Evolutionary conservation across 2,329 filamentous ascomycete species (phyloP).

Genomic region (Claviceps pazoutovae): DNA sequence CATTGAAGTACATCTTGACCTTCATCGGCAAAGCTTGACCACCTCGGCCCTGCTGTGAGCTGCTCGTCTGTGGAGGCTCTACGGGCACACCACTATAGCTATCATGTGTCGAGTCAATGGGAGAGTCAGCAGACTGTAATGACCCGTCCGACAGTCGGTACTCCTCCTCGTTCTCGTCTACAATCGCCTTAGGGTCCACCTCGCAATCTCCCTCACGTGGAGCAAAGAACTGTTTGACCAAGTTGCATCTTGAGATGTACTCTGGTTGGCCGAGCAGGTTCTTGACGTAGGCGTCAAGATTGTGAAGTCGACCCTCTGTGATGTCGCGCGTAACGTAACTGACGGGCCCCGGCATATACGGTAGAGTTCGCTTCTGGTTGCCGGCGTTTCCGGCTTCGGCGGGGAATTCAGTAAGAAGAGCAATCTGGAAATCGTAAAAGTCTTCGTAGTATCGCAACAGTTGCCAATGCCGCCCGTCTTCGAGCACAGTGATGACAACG

Average conservation of each 20-base stretch:
- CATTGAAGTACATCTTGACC: slow-evolving; percentile 88
- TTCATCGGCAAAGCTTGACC: slow-evolving; percentile 50
- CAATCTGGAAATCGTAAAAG: slow-evolving; percentile 98
- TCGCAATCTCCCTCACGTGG: slow-evolving; percentile 88
- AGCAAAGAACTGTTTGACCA: slow-evolving; percentile 84
- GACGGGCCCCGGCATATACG: slow-evolving; percentile 96
- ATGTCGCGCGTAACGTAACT: slow-evolving; percentile 98
- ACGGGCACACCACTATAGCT: slow-evolving; percentile 40
- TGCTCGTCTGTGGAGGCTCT: slow-evolving; percentile 30
- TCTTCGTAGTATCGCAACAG: slow-evolving; percentile 92
- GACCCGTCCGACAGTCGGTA: slow-evolving; percentile 62
- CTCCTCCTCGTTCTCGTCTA: slow-evolving; percentile 68
- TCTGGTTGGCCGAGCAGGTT: slow-evolving; percentile 70
- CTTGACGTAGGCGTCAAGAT: slow-evolving; percentile 90
- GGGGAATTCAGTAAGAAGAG: slow-evolving; percentile 81
- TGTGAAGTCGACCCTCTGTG: slow-evolving; percentile 81
- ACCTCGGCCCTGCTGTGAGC: slow-evolving; percentile 23
- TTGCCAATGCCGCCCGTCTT: slow-evolving; percentile 87
- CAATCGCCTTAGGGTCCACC: slow-evolving; percentile 60
- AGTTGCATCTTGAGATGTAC: slow-evolving; percentile 70
- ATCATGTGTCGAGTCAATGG: slow-evolving; percentile 40
- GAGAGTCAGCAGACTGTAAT: slow-evolving; percentile 52
- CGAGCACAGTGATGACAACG: slow-evolving; percentile 79
- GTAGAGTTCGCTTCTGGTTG: slow-evolving; percentile 64
- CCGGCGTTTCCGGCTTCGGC: slow-evolving; percentile 82